These are phyloP conservation scores for Globisporangium paroecandrum DNA, from an alignment of 352 stramenopile species.

Conservation along the genomic window DNA sequence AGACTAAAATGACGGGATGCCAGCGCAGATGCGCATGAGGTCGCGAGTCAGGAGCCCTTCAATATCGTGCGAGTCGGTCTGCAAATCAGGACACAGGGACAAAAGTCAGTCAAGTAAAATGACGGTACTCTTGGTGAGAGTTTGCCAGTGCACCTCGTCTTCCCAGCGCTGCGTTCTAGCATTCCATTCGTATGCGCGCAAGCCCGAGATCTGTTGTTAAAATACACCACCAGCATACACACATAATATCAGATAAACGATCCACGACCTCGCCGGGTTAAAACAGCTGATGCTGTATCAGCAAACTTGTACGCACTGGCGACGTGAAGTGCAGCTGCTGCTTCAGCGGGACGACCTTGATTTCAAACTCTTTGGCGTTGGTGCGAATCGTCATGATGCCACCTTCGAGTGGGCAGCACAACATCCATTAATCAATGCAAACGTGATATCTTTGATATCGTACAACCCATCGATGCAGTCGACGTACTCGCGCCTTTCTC, in stretches of 20 bases:
- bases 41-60: constrained; percentile 79
- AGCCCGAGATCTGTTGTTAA: constrained; percentile 53
- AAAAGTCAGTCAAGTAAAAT: background rate
- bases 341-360: constrained; percentile 52
- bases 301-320: constrained; percentile 26
- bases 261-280: background rate
- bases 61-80: constrained; percentile 76
- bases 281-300: background rate
- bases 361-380: constrained; percentile 55
- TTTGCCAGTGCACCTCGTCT: constrained; percentile 45
- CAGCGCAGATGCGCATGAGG: constrained; percentile 73
- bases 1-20: constrained; percentile 64
- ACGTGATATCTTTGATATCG: background rate
- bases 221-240: background rate
- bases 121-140: background rate
- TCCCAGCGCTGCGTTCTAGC: constrained; percentile 65
- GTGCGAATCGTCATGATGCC: constrained; percentile 44
- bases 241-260: background rate
- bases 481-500: constrained; percentile 34
- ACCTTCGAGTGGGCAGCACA: constrained; percentile 18
- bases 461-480: background rate
- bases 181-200: constrained; percentile 77
- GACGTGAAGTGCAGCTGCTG: constrained; percentile 72
- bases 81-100: background rate
- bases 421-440: background rate